These are phyloP conservation scores for Sarocladium strictum DNA, from an alignment of 2,329 filamentous ascomycete genomes.

Conservation along the genomic window DNA sequence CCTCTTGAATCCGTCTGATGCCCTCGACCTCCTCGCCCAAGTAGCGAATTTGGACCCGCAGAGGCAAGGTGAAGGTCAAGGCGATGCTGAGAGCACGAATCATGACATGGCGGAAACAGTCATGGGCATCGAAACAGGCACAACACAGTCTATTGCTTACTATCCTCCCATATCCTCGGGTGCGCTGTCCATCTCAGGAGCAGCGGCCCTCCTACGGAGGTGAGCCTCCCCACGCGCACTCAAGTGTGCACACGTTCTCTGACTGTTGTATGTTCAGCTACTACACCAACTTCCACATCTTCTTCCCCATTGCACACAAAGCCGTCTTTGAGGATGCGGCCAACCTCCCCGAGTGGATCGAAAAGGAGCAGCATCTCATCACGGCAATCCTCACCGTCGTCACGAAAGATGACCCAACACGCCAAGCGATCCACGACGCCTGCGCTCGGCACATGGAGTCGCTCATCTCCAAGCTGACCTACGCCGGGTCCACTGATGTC, in stretches of 20 bases:
- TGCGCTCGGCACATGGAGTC: slow-evolving; percentile 66
- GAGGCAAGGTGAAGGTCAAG: slow-evolving; percentile 12
- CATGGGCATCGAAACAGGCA: slow-evolving; percentile 11
- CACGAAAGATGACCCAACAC: slow-evolving; percentile 62
- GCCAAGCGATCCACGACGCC: slow-evolving; percentile 56
- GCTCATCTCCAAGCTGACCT: slow-evolving; percentile 60
- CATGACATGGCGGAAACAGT: slow-evolving; percentile 11
- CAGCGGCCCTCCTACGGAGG: slow-evolving; percentile 21
- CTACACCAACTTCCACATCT: slow-evolving; percentile 61
- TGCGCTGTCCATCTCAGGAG: slow-evolving; percentile 21
- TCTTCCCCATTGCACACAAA: slow-evolving; percentile 61
- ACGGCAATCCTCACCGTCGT: slow-evolving; percentile 66
- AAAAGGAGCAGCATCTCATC: slow-evolving; percentile 59
- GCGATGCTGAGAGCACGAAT: neutral
- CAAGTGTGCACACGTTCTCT: neutral
- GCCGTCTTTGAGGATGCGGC: slow-evolving; percentile 48
- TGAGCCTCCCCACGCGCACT: slow-evolving; percentile 12
- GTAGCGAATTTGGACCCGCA: slow-evolving; percentile 31
- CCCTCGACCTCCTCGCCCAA: slow-evolving; percentile 33
- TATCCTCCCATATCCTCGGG: slow-evolving; percentile 29
- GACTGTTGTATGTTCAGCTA: slow-evolving; percentile 37
- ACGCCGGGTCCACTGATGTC: slow-evolving; percentile 60
- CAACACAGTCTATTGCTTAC: slow-evolving; percentile 10
- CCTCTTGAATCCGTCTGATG: slow-evolving; percentile 35
- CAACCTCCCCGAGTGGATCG: slow-evolving; percentile 47